These are phyloP conservation scores for Fusarium neocosmosporiellum DNA, from an alignment of 2,329 filamentous ascomycete genomes.

Conservation along the genomic window DNA sequence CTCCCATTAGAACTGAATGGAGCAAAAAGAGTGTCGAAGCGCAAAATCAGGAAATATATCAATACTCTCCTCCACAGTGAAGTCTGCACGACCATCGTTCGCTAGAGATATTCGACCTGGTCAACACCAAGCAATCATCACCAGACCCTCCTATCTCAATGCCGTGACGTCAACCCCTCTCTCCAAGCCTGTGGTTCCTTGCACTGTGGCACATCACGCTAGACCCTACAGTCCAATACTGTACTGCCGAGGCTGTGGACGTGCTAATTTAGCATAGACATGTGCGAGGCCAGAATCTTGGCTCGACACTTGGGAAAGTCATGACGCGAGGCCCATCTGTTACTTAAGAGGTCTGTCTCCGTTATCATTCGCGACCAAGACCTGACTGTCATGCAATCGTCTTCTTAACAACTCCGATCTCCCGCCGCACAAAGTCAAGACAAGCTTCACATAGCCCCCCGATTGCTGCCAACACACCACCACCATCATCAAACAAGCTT, in stretches of 20 bases:
- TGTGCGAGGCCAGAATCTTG: constrained; percentile 5
- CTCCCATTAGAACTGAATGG: background rate
- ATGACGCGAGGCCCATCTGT: no score
- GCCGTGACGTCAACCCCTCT: constrained; percentile 34
- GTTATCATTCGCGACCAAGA: background rate
- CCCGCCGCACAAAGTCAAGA: background rate
- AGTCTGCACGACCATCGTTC: background rate
- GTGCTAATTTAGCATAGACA: background rate
- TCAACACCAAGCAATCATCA: constrained; percentile 30
- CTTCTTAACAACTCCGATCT: background rate
- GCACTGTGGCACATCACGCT: constrained; percentile 17
- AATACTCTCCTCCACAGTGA: background rate
- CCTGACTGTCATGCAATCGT: background rate
- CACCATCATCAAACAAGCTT: constrained; percentile 23
- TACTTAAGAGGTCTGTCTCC: no score
- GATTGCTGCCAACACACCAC: constrained; percentile 10
- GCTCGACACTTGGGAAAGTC: background rate
- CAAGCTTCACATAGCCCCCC: background rate
- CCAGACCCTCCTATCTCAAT: constrained; percentile 14
- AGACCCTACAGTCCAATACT: background rate
- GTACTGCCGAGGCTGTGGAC: background rate
- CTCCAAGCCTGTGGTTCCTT: constrained; percentile 24
- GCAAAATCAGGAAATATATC: background rate
- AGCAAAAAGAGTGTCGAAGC: background rate
- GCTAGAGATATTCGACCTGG: background rate